Percentiles rank a stretch among this genome's conserved stretches.
These are phyloP conservation scores for Phytophthora cactorum DNA, from an alignment of 352 stramenopile genomes.

Conservation along the genomic window DNA sequence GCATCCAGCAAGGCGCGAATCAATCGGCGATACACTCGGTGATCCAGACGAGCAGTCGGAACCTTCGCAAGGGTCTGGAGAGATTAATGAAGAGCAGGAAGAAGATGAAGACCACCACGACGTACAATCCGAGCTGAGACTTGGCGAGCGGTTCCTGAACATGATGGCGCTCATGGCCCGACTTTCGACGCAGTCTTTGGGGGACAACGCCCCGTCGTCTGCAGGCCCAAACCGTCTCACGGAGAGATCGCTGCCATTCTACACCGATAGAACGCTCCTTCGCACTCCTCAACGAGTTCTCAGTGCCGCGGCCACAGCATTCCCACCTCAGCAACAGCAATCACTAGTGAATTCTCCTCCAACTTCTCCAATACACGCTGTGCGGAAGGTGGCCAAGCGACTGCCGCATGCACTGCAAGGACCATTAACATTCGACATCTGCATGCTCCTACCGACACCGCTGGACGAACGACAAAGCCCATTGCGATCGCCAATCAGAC, in stretches of 20 bases:
- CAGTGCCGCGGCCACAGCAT: not conserved
- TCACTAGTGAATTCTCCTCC: not conserved
- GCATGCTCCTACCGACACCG: conserved; percentile 58
- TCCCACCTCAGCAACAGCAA: not conserved
- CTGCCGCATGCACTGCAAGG: conserved; percentile 39
- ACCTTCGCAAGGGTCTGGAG: not conserved
- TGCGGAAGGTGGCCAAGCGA: conserved; percentile 43
- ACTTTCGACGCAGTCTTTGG: conserved; percentile 39
- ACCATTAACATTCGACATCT: conserved; percentile 71
- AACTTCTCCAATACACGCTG: conserved; percentile 28
- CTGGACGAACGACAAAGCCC: conserved; percentile 56
- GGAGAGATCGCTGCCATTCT: conserved; percentile 3
- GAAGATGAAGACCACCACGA: conserved; percentile 5
- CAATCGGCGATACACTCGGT: conserved; percentile 7
- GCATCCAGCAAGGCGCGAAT: not conserved
- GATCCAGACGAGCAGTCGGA: not conserved
- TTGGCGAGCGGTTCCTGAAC: conserved; percentile 63
- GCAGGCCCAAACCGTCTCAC: conserved; percentile 7
- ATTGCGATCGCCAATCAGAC: conserved; percentile 56
- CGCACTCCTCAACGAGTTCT: conserved; percentile 1
- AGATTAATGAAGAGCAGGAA: conserved; percentile 2
- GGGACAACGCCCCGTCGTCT: conserved; percentile 2
- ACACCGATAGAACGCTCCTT: not conserved
- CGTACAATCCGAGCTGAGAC: conserved; percentile 35
- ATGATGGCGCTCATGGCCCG: conserved; percentile 61